These are phyloP conservation scores for Reticulascus tulasneorum DNA, from an alignment of 2,329 filamentous ascomycete species.

Conservation along the genomic window DNA sequence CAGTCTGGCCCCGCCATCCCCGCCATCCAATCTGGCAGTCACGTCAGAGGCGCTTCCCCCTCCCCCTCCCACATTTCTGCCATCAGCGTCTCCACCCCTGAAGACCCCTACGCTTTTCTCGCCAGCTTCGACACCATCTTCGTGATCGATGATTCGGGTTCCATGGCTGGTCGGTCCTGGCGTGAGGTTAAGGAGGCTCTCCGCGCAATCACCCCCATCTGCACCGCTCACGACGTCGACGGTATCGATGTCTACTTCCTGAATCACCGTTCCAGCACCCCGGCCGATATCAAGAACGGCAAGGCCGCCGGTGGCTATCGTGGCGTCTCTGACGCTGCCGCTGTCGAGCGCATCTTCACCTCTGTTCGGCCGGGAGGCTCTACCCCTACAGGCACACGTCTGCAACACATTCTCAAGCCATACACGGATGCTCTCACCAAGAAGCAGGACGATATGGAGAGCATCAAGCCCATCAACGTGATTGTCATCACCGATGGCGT, in stretches of 20 bases:
- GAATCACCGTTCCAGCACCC: constrained; percentile 54
- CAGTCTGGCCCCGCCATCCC: constrained; percentile 4
- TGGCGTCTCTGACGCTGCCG: constrained; percentile 54
- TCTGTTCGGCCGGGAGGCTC: constrained; percentile 58
- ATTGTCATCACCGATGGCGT: constrained; percentile 91
- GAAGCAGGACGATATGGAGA: constrained; percentile 34
- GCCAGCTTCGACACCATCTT: constrained; percentile 80
- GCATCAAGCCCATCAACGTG: constrained; percentile 77
- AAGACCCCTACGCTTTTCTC: constrained; percentile 75
- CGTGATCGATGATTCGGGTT: constrained; percentile 86
- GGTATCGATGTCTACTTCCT: constrained; percentile 92
- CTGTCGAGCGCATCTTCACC: constrained; percentile 68
- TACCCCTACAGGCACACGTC: constrained; percentile 71
- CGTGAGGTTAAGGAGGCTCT: constrained; percentile 68
- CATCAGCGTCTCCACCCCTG: constrained; percentile 35
- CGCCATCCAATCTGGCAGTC: constrained; percentile 3
- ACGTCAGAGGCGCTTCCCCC: constrained; percentile 12
- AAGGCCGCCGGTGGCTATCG: constrained; percentile 53
- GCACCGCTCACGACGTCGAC: constrained; percentile 72
- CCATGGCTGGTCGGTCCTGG: constrained; percentile 79
- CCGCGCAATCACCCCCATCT: constrained; percentile 72
- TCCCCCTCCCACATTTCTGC: constrained; percentile 17
- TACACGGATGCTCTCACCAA: constrained; percentile 53
- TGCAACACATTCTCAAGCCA: constrained; percentile 67
- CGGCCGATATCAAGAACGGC: constrained; percentile 23